These are phyloP conservation scores for Chrysoporthe deuterocubensis DNA, from an alignment of 2,329 filamentous ascomycete species.

Conservation along the genomic window DNA sequence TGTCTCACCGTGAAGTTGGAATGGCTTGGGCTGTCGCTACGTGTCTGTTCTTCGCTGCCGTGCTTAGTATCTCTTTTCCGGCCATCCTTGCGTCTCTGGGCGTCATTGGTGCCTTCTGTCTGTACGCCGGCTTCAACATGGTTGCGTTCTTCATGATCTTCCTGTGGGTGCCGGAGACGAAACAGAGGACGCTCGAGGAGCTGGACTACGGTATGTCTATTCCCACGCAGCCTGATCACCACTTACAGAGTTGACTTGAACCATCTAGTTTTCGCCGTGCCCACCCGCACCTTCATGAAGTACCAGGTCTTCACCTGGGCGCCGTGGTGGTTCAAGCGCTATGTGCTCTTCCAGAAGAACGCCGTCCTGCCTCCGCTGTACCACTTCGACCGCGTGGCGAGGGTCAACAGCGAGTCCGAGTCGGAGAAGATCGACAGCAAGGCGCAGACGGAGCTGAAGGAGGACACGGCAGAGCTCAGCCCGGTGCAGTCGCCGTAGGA, in stretches of 20 bases:
- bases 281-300: conserved; percentile 58
- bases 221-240: not conserved
- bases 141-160: conserved; percentile 61
- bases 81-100: conserved; percentile 54
- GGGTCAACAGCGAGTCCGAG: conserved; percentile 12
- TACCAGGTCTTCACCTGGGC: conserved; percentile 61
- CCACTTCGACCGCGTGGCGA: conserved; percentile 37
- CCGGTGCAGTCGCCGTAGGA: not conserved
- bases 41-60: conserved; percentile 62
- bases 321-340: conserved; percentile 64
- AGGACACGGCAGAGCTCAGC: not conserved
- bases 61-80: conserved; percentile 67
- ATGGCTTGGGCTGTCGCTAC: conserved; percentile 74
- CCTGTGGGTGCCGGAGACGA: conserved; percentile 61
- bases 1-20: conserved; percentile 72
- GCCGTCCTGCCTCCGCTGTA: conserved; percentile 49
- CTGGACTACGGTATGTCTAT: conserved; percentile 50
- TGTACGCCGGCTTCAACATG: conserved; percentile 62
- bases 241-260: not conserved
- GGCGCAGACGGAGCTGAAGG: not conserved
- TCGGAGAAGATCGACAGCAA: conserved; percentile 17
- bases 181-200: conserved; percentile 55
- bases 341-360: conserved; percentile 53
- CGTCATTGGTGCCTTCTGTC: conserved; percentile 50
- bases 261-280: conserved; percentile 56